Conservation (phyloP, 2,329 filamentous ascomycete genomes). For the Drechslerella coelobrocha region DNA sequence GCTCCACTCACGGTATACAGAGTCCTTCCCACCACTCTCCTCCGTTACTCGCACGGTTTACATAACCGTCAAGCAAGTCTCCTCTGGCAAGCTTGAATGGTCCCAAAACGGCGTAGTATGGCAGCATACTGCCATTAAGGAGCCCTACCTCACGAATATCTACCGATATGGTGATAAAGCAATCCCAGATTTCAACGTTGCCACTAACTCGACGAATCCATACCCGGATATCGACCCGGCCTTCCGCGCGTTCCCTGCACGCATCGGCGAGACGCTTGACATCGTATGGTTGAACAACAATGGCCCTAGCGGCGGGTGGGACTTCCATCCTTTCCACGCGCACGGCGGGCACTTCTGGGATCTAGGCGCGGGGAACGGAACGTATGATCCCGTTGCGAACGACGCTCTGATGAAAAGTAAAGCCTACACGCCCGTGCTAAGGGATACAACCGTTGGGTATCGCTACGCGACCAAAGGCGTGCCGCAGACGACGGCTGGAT, state of each 20-base stretch:
- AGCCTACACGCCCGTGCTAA: conserved; percentile 57
- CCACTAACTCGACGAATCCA: conserved; percentile 56
- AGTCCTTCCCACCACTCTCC: conserved; percentile 58
- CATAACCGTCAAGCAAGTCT: conserved; percentile 61
- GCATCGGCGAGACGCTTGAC: conserved; percentile 66
- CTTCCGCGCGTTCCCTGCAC: conserved; percentile 63
- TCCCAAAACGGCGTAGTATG: conserved; percentile 61
- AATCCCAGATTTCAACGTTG: conserved; percentile 64
- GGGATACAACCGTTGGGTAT: conserved; percentile 66
- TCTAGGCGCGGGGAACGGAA: conserved; percentile 64
- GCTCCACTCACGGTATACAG: conserved; percentile 54
- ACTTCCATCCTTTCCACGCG: conserved; percentile 65
- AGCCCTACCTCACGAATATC: conserved; percentile 64
- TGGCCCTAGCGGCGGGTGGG: conserved; percentile 57
- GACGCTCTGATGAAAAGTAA: conserved; percentile 59
- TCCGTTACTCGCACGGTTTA: conserved; percentile 64
- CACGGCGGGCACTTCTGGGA: conserved; percentile 66
- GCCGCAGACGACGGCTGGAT: conserved; percentile 62
- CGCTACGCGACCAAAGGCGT: conserved; percentile 61
- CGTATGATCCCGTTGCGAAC: conserved; percentile 63
- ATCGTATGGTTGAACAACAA: conserved; percentile 63
- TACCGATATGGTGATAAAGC: conserved; percentile 61
- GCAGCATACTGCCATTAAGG: conserved; percentile 58
- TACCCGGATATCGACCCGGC: conserved; percentile 66
- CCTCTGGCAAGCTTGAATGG: conserved; percentile 57